Evolutionary conservation across 345 rosid species (phyloP).

Genomic region (Iberis pinnata): DNA sequence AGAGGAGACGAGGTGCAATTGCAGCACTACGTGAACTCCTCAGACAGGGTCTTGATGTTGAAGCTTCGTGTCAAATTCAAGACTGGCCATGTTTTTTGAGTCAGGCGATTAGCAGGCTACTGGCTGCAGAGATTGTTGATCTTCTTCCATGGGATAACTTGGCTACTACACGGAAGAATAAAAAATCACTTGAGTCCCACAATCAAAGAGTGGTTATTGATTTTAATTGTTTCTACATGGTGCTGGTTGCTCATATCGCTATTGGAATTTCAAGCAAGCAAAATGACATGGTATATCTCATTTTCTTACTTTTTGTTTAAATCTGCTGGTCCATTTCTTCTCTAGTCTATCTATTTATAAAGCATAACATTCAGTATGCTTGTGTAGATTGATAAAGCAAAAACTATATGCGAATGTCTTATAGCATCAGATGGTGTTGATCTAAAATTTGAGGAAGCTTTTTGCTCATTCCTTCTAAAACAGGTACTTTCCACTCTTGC

Average conservation of each 20-base stretch:
- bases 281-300: conserved; percentile 54
- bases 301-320: conserved; percentile 17
- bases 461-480: conserved; percentile 77
- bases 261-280: conserved; percentile 79
- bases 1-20: conserved; percentile 79
- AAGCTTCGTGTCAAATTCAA: conserved; percentile 71
- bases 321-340: conserved; percentile 8
- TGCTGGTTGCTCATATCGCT: conserved; percentile 74
- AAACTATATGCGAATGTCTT: conserved; percentile 66
- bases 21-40: conserved; percentile 84
- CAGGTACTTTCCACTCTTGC: conserved; percentile 45
- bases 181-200: conserved; percentile 89
- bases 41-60: conserved; percentile 89
- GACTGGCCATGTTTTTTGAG: conserved; percentile 82
- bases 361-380: conserved; percentile 23
- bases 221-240: conserved; percentile 67
- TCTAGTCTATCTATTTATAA: conserved; percentile 2
- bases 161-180: conserved; percentile 64
- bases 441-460: conserved; percentile 83
- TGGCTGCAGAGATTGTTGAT: conserved; percentile 81
- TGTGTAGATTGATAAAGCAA: conserved; percentile 73
- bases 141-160: conserved; percentile 86
- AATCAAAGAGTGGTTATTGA: conserved; percentile 85
- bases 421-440: conserved; percentile 73
- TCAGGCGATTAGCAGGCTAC: conserved; percentile 66